Evolutionary conservation across 306 rosid genomes (phyloP).

Genomic region (Quillaja saponaria): DNA sequence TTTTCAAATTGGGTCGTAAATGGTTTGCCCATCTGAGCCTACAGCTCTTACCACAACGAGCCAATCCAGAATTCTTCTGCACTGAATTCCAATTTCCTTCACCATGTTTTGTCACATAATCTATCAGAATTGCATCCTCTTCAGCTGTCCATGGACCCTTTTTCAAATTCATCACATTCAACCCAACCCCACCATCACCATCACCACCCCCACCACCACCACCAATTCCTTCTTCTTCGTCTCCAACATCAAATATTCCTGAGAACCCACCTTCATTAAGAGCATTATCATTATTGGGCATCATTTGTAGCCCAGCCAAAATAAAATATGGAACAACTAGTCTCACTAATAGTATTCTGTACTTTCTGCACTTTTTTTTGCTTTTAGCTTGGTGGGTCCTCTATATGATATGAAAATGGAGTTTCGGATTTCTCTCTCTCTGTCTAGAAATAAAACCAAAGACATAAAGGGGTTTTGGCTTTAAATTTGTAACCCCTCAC

Average conservation of each 20-base stretch:
- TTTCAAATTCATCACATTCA: conserved; percentile 41
- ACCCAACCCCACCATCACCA: conserved; percentile 11
- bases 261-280: conserved; percentile 30
- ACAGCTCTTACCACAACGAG: conserved; percentile 91
- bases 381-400: neutral
- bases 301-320: neutral
- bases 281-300: conserved; percentile 11
- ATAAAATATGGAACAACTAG: neutral
- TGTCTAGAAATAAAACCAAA: too few species aligned
- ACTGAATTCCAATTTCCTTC: conserved; percentile 93
- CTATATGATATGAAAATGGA: neutral
- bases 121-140: conserved; percentile 71
- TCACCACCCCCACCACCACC: conserved; percentile 7
- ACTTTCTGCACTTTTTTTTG: neutral
- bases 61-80: conserved; percentile 64
- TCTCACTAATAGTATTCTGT: neutral
- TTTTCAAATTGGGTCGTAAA: conserved; percentile 76
- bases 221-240: neutral
- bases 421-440: too few species aligned
- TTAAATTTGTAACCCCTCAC: too few species aligned
- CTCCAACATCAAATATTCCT: conserved; percentile 13
- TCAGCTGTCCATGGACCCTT: conserved; percentile 90
- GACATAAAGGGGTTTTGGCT: too few species aligned
- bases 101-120: conserved; percentile 79
- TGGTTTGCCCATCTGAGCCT: conserved; percentile 96